Conservation (phyloP, 2,329 filamentous ascomycete genomes). For the Thielaviopsis cerberus region DNA sequence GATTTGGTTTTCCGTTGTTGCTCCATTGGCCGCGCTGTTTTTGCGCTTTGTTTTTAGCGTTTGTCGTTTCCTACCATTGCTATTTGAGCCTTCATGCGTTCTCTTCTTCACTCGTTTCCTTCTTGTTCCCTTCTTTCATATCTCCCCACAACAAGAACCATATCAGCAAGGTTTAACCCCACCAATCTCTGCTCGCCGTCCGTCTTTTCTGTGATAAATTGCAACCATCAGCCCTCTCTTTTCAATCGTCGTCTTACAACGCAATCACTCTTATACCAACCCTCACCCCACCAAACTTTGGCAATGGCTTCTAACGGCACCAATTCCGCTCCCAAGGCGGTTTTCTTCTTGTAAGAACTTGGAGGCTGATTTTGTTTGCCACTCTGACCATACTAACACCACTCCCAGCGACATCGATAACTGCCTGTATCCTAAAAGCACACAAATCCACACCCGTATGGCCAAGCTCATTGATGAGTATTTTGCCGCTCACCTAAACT, state of each 20-base stretch:
- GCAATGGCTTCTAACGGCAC: background rate
- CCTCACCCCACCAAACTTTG: background rate
- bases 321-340: conserved; percentile 19
- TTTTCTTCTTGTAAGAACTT: conserved; percentile 25
- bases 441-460: conserved; percentile 79
- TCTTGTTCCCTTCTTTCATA: background rate
- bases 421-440: conserved; percentile 78
- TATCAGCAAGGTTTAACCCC: background rate
- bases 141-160: background rate
- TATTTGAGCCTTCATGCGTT: background rate
- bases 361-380: background rate
- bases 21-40: too few species aligned
- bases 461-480: conserved; percentile 54
- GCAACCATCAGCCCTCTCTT: background rate
- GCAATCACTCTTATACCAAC: background rate
- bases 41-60: background rate
- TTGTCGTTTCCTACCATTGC: background rate
- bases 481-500: conserved; percentile 49
- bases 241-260: background rate
- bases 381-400: background rate
- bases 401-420: conserved; percentile 85
- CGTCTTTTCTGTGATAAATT: background rate
- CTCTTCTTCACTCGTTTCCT: background rate
- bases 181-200: background rate
- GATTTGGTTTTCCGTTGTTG: background rate